Evolutionary conservation across 208 protist genomes (phyloP), one percentile per base, ranked within the genome.

Genomic region (Vickermania ingenoplastis): DNA sequence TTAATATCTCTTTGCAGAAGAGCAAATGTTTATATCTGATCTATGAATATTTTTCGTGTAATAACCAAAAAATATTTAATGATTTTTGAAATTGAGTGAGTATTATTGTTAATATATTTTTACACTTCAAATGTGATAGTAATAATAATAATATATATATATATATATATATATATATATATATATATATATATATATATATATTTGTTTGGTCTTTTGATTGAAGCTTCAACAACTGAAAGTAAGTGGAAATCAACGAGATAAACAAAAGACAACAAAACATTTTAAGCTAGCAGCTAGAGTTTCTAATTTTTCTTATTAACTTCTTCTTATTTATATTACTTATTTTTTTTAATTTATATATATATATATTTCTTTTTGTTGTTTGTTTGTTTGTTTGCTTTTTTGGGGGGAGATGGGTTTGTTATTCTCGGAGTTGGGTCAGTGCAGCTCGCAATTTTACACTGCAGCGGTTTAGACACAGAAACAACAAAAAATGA

Each of bases 101-200:
- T 7, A 45, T 45, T 45, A n/a, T 45, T 45, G 17, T 45, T 45
- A 45, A 45, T 45, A 45, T 45, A 45, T 45, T 45, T 45, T 45
- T 45, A n/a, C 17, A n/a, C 36, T 45, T 45, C 7, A 45, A 45
- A 22, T 57, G 53, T 29, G 57, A 65, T 54, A 45, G 50, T 61
- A 57, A 61, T 31, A 61, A 61, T 29, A 56, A 69, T 30, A 17
- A 53, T 57, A 41, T 53, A n/a, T 61, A 63, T 69, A 26, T 69
- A 14, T 59, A 24, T 30, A 29, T 26, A 14, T 54, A 64, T 48
- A 29, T n/a, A n/a, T n/a, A n/a, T n/a, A n/a, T n/a, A n/a, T n/a
- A n/a, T n/a, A n/a, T n/a, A n/a, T n/a, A n/a, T n/a, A n/a, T n/a
- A n/a, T n/a, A n/a, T n/a, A n/a, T n/a, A n/a, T n/a, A n/a, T n/a